A percentile compares a stretch with the other conserved stretches of the same genome.
Conservation (phyloP, 2,329 filamentous ascomycete species). For the Trichoderma atrobrunneum region DNA sequence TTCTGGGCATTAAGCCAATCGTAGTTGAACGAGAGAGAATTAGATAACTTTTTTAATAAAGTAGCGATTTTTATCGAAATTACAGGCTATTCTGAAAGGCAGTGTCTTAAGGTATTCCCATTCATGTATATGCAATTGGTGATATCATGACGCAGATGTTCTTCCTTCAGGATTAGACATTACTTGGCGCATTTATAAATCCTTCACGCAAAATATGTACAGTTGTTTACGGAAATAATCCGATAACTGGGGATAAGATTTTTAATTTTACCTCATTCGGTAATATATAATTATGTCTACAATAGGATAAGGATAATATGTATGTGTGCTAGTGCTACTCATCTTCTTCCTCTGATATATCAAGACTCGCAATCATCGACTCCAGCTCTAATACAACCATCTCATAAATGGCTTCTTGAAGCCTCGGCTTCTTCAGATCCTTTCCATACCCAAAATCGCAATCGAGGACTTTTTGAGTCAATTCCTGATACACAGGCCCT, state of each 20-base stretch:
- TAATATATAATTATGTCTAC: not conserved
- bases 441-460: slow-evolving; percentile 3
- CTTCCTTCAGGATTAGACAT: not conserved
- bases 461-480: not conserved
- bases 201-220: not conserved
- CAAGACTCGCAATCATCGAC: slow-evolving; percentile 1
- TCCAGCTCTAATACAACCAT: not conserved
- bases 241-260: not conserved
- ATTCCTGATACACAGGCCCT: not conserved
- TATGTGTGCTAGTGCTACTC: not conserved
- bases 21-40: not conserved
- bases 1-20: not conserved
- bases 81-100: not conserved
- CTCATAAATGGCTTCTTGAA: not conserved
- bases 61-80: not conserved
- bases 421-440: slow-evolving; percentile 3
- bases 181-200: not conserved
- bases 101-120: not conserved
- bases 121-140: not conserved
- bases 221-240: not conserved
- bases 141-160: not conserved
- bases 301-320: not conserved
- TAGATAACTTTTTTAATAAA: not conserved
- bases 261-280: not conserved
- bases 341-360: not conserved